These are phyloP conservation scores for Pestalotiopsis sp. DNA, from an alignment of 2,329 filamentous ascomycete species.

Conservation along the genomic window DNA sequence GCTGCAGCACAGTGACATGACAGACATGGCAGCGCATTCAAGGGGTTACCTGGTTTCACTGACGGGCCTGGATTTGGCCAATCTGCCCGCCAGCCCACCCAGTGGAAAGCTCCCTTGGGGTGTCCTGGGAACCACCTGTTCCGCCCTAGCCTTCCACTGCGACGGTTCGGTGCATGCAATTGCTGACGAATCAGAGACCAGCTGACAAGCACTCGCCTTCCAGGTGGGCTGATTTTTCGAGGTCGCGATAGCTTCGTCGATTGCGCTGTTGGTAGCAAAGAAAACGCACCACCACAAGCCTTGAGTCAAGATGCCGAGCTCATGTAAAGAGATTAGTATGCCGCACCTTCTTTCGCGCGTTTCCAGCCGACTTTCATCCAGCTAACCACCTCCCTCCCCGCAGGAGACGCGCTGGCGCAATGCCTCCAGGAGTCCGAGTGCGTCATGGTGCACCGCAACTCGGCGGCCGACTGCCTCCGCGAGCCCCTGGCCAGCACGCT, in stretches of 20 bases:
- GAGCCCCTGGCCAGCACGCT: slow-evolving; percentile 80
- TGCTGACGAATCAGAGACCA: not conserved
- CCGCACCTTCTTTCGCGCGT: slow-evolving; percentile 20
- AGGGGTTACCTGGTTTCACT: not conserved
- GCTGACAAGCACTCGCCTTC: not conserved
- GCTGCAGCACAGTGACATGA: not conserved
- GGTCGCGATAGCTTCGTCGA: slow-evolving; percentile 4
- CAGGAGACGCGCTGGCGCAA: slow-evolving; percentile 88
- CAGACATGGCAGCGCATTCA: not conserved
- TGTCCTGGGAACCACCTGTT: not conserved
- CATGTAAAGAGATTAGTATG: slow-evolving; percentile 95
- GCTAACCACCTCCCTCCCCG: not conserved
- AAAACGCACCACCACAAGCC: not conserved
- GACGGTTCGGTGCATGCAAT: not conserved
- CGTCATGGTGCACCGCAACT: slow-evolving; percentile 88
- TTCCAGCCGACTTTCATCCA: not conserved
- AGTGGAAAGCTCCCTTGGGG: not conserved
- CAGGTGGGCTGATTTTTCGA: slow-evolving; percentile 8
- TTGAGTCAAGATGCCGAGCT: slow-evolving; percentile 75
- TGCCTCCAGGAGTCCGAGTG: slow-evolving; percentile 97
- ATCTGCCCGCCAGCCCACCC: not conserved
- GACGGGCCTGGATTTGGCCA: not conserved
- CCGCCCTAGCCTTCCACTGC: not conserved
- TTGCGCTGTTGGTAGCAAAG: not conserved
- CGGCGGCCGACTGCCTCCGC: slow-evolving; percentile 84